Percentiles rank a stretch among this genome's conserved stretches.
These are phyloP conservation scores for Dillenia turbinata DNA, from an alignment of 164 flowering plant species.

Conservation along the genomic window DNA sequence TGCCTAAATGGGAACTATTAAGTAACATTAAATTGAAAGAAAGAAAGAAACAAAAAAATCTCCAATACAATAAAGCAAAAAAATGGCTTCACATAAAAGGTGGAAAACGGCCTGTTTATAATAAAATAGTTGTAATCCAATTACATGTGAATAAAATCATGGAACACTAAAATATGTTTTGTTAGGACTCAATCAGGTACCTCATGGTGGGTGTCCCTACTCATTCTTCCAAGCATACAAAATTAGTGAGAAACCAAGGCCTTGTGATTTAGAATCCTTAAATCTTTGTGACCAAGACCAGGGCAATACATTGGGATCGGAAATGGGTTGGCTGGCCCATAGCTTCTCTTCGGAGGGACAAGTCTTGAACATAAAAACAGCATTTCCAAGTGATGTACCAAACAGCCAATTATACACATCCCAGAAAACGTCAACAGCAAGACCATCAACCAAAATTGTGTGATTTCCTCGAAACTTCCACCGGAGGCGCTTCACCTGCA, in stretches of 20 bases:
- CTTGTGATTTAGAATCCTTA: conserved; percentile 35
- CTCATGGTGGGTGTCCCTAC: conserved; percentile 23
- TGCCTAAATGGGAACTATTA: no score
- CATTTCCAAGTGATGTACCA: conserved; percentile 47
- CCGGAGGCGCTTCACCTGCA: conserved; percentile 62
- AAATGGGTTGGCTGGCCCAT: conserved; percentile 39
- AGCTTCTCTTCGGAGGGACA: conserved; percentile 61
- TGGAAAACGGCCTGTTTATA: no score
- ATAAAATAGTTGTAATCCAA: no score
- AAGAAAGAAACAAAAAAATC: no score
- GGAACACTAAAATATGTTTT: conserved; percentile 12
- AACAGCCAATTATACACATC: conserved; percentile 92
- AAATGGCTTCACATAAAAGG: no score
- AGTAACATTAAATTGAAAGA: no score
- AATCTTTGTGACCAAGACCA: conserved; percentile 53
- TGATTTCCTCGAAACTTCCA: conserved; percentile 84
- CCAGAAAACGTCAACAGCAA: conserved; percentile 75
- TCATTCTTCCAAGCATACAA: conserved; percentile 76
- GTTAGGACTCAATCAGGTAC: conserved; percentile 29
- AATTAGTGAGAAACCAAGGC: conserved; percentile 56
- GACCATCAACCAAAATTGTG: conserved; percentile 58
- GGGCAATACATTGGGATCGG: conserved; percentile 29
- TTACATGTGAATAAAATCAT: no score
- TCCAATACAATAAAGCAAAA: no score
- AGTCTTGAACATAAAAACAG: conserved; percentile 81